phyloP scores from a whole-genome alignment of 1,139 yeast species.

The Pichia terricola region DNA sequence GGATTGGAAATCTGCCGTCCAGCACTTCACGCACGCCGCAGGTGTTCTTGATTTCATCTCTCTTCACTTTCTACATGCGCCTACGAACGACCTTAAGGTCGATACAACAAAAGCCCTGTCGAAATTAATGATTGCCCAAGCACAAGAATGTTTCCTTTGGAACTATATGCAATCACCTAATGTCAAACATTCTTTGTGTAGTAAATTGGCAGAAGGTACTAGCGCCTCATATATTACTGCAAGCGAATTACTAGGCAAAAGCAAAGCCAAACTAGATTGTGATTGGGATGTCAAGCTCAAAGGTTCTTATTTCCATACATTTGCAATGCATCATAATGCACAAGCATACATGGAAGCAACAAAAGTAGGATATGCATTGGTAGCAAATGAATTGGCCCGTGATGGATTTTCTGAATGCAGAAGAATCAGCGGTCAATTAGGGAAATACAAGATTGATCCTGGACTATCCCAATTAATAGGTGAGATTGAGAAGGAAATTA shows the following conservation, averaged over 20 bases:
- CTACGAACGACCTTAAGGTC: slow-evolving; percentile 67
- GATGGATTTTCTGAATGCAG: neutral
- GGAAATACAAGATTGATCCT: neutral
- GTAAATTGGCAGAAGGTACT: slow-evolving; percentile 64
- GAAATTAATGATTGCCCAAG: slow-evolving; percentile 70
- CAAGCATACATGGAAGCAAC: slow-evolving; percentile 37
- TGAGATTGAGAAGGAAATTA: slow-evolving; percentile 11
- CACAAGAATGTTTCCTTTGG: slow-evolving; percentile 74
- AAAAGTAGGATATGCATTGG: slow-evolving; percentile 68
- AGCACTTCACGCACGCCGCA: slow-evolving; percentile 64
- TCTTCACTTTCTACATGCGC: slow-evolving; percentile 85
- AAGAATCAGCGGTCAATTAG: neutral
- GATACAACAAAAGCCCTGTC: slow-evolving; percentile 58
- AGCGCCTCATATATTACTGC: slow-evolving; percentile 48
- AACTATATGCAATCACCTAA: slow-evolving; percentile 41
- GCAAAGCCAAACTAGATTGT: slow-evolving; percentile 4
- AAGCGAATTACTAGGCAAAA: slow-evolving; percentile 27
- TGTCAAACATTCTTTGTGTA: slow-evolving; percentile 52
- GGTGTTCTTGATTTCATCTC: slow-evolving; percentile 66
- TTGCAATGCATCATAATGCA: slow-evolving; percentile 46
- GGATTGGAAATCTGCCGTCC: slow-evolving; percentile 52
- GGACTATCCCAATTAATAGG: slow-evolving; percentile 2
- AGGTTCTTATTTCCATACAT: slow-evolving; percentile 34
- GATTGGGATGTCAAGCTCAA: slow-evolving; percentile 29
- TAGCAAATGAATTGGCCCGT: neutral